phyloP scores from a whole-genome alignment of 2,329 filamentous ascomycete genomes.

The Berkeleyomyces basicola region DNA sequence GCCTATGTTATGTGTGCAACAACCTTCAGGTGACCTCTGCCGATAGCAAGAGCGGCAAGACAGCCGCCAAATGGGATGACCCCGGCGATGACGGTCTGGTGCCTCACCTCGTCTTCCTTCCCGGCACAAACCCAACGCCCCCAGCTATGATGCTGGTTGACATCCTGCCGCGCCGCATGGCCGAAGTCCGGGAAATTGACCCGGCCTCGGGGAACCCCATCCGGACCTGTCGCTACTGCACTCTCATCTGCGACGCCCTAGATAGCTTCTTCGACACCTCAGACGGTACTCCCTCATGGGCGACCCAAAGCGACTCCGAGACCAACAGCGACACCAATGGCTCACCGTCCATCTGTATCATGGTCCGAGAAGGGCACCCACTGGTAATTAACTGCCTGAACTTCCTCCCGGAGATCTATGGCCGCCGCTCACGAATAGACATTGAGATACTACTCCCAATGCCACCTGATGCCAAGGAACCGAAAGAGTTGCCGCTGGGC shows the following conservation, averaged over 20 bases:
- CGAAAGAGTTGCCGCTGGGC: conserved; percentile 6
- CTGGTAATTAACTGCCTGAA: conserved; percentile 13
- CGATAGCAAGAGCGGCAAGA: conserved; percentile 10
- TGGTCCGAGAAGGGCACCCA: conserved; percentile 10
- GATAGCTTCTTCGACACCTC: conserved; percentile 4
- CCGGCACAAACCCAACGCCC: conserved; percentile 10
- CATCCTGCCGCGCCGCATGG: conserved; percentile 10
- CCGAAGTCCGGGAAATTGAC: conserved; percentile 9
- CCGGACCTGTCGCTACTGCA: conserved; percentile 8
- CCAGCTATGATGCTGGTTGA: conserved; percentile 13
- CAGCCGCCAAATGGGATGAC: conserved; percentile 11
- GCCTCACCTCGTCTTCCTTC: conserved; percentile 4
- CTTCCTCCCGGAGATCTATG: conserved; percentile 7
- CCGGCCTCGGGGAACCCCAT: conserved; percentile 1
- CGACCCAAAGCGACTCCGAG: neutral
- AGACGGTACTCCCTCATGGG: neutral
- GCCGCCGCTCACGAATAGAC: conserved; percentile 11
- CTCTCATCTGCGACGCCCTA: conserved; percentile 9
- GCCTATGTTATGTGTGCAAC: conserved; percentile 11
- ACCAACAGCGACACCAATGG: conserved; percentile 8
- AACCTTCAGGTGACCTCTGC: conserved; percentile 10
- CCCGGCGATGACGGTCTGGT: conserved; percentile 5
- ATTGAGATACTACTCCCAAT: conserved; percentile 10
- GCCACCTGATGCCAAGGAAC: conserved; percentile 6
- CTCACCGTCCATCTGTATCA: conserved; percentile 10